Percentiles rank a stretch among this genome's conserved stretches.
These are phyloP conservation scores for Ogataea trehalophila DNA, from an alignment of 805 yeast species.

Conservation along the genomic window DNA sequence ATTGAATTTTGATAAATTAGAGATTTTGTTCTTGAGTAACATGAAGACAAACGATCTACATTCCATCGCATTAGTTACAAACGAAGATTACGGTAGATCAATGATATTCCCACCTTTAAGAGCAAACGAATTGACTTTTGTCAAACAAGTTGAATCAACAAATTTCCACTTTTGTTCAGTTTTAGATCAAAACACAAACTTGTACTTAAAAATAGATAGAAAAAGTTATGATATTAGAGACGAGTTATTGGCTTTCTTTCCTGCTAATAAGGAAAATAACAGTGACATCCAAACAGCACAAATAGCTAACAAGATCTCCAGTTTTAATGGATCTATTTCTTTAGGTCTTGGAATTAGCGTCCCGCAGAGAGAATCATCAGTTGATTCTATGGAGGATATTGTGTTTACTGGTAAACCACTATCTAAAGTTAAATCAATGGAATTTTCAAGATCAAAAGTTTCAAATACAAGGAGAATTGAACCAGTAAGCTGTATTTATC, in stretches of 20 bases:
- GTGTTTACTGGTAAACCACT: background rate
- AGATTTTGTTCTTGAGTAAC: constrained; percentile 14
- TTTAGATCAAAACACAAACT: constrained; percentile 9
- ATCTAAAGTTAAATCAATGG: background rate
- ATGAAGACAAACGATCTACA: background rate
- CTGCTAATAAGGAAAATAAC: background rate
- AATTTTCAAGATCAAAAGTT: background rate
- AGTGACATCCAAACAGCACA: background rate
- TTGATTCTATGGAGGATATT: background rate
- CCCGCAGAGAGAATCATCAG: background rate
- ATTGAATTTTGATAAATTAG: constrained; percentile 17
- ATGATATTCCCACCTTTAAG: constrained; percentile 33
- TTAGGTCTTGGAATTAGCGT: constrained; percentile 1
- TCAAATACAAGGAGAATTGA: background rate
- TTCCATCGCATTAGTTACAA: constrained; percentile 26
- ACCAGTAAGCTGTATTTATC: background rate
- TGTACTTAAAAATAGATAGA: constrained; percentile 12
- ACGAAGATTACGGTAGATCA: constrained; percentile 26
- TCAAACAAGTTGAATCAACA: constrained; percentile 10
- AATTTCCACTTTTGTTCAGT: constrained; percentile 17
- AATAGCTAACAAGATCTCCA: background rate
- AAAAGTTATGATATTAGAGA: background rate
- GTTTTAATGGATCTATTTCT: background rate
- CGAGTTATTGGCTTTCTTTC: constrained; percentile 5
- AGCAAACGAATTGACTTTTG: constrained; percentile 23